phyloP scores from a whole-genome alignment of 306 rosid genomes.

The Castanea mollissima region DNA sequence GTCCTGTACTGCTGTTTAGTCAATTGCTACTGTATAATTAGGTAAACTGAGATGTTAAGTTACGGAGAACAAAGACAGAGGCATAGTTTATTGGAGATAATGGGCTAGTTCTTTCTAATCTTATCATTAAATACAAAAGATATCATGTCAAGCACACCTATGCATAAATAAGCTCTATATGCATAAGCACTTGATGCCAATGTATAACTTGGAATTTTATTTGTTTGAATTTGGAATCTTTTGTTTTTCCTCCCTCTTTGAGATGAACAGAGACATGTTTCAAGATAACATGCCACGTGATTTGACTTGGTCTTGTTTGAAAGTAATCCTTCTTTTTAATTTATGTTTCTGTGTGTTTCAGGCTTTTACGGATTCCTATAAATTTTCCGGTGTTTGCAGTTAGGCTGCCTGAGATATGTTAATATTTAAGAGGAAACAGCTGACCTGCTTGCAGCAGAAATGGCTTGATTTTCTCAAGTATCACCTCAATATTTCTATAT shows the following conservation, averaged over 20 bases:
- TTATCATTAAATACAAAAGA: too few relatives aligned
- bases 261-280: background rate
- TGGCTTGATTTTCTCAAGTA: slow-evolving; percentile 77
- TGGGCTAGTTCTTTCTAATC: background rate
- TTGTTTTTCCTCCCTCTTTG: too few relatives aligned
- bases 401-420: slow-evolving; percentile 83
- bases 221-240: too few relatives aligned
- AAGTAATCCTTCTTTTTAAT: background rate
- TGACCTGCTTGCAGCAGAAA: slow-evolving; percentile 67
- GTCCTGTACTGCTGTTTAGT: background rate
- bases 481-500: slow-evolving; percentile 4
- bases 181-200: too few relatives aligned
- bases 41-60: background rate
- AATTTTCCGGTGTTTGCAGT: slow-evolving; percentile 64
- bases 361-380: slow-evolving; percentile 9
- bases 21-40: background rate
- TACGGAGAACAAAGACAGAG: background rate
- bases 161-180: too few relatives aligned
- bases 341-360: slow-evolving; percentile 3
- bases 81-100: background rate
- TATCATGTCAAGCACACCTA: too few relatives aligned
- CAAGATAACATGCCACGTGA: background rate
- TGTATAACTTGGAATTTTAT: too few relatives aligned
- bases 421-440: slow-evolving; percentile 85
- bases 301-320: background rate